A percentile compares a stretch with the other conserved stretches of the same genome.
Conservation (phyloP, 2,329 filamentous ascomycete species). For the Cordyceps militaris region DNA sequence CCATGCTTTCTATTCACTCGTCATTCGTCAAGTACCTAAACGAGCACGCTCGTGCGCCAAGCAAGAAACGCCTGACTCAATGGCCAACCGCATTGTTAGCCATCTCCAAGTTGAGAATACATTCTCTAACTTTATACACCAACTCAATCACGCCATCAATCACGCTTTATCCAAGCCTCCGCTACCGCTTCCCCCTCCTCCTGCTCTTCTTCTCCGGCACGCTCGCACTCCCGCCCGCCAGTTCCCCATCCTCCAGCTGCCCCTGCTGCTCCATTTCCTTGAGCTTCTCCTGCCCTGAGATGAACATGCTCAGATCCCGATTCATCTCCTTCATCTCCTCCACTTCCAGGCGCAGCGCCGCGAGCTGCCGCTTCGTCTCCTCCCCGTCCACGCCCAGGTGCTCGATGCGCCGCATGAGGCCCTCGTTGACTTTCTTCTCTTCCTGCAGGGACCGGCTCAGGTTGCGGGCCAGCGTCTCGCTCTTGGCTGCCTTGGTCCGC, state of each 20-base stretch:
- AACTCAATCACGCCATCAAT: too few relatives aligned
- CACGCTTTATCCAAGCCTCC: background rate
- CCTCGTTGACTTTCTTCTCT: constrained; percentile 77
- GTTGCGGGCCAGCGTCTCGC: constrained; percentile 66
- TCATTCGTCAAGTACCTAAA: too few relatives aligned
- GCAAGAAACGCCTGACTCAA: too few relatives aligned
- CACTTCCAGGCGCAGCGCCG: constrained; percentile 54
- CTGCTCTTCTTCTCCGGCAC: constrained; percentile 55
- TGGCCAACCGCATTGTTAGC: too few relatives aligned
- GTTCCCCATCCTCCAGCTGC: constrained; percentile 57
- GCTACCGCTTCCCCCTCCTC: constrained; percentile 41
- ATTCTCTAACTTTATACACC: too few relatives aligned
- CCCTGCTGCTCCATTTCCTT: constrained; percentile 60
- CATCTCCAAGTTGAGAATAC: too few relatives aligned
- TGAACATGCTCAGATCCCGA: constrained; percentile 79
- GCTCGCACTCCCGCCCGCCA: constrained; percentile 65
- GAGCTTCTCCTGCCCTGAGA: constrained; percentile 75
- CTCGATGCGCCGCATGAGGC: constrained; percentile 74
- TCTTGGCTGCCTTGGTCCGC: constrained; percentile 60
- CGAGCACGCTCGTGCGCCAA: too few relatives aligned
- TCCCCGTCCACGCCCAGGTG: constrained; percentile 60
- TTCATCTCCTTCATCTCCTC: constrained; percentile 78
- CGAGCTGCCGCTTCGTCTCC: constrained; percentile 48
- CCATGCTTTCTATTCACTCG: too few relatives aligned
- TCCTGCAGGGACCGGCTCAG: constrained; percentile 73